These are phyloP conservation scores for Aspergillus costaricaensis DNA, from an alignment of 2,329 filamentous ascomycete species.

Conservation along the genomic window DNA sequence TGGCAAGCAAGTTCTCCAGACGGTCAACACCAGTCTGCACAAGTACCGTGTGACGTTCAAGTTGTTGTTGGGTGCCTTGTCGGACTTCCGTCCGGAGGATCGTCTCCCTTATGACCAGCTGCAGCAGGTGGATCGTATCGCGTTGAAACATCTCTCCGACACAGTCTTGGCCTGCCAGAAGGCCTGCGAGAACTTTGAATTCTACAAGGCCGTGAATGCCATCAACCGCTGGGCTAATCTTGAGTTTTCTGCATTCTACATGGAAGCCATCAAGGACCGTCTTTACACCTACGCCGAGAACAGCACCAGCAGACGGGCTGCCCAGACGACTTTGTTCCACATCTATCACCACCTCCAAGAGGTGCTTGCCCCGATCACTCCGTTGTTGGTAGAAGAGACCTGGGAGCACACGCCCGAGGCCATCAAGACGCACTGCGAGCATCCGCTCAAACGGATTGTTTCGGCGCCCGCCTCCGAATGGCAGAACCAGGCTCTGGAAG, in stretches of 20 bases:
- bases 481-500: slow-evolving; percentile 52
- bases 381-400: slow-evolving; percentile 82
- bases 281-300: slow-evolving; percentile 79
- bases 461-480: slow-evolving; percentile 36
- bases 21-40: slow-evolving; percentile 73
- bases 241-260: slow-evolving; percentile 89
- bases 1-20: slow-evolving; percentile 72
- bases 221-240: slow-evolving; percentile 80
- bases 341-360: slow-evolving; percentile 73
- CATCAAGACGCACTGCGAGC: slow-evolving; percentile 56
- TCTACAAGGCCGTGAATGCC: slow-evolving; percentile 71
- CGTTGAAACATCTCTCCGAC: slow-evolving; percentile 70
- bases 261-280: slow-evolving; percentile 88
- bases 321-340: slow-evolving; percentile 58
- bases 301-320: slow-evolving; percentile 60
- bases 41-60: slow-evolving; percentile 91
- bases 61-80: slow-evolving; percentile 79
- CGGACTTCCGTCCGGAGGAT: slow-evolving; percentile 52
- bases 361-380: slow-evolving; percentile 79
- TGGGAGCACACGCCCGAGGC: slow-evolving; percentile 74
- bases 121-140: slow-evolving; percentile 70
- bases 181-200: slow-evolving; percentile 73
- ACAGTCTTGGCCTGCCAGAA: slow-evolving; percentile 65
- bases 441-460: slow-evolving; percentile 48
- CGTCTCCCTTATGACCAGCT: slow-evolving; percentile 50